A percentile compares a stretch with the other conserved stretches of the same genome.
Conservation (phyloP, 192 early-diverging fungal species). For the Backusella tarrabulga region DNA sequence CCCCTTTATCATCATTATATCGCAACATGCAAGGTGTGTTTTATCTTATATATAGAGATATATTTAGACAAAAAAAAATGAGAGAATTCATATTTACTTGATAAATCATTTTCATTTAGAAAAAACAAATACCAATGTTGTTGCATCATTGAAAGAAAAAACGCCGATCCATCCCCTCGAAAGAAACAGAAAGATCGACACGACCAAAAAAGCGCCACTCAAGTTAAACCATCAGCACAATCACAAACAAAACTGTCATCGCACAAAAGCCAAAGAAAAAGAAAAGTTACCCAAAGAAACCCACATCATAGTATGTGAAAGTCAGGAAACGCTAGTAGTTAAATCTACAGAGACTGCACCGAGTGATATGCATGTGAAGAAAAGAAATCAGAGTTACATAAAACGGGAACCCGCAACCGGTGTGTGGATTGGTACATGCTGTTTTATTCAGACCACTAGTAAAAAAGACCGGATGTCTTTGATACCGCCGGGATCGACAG, state of each 20-base stretch:
- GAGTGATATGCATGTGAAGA: background rate
- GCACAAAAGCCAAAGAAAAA: background rate
- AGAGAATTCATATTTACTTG: background rate
- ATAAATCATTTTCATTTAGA: background rate
- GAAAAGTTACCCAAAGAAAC: background rate
- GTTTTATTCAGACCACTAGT: background rate
- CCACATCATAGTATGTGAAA: background rate
- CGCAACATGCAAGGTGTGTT: background rate
- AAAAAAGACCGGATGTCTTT: background rate
- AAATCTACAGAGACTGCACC: background rate
- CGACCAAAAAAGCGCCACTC: background rate
- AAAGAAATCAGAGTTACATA: background rate
- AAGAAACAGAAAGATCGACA: background rate
- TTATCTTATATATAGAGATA: background rate
- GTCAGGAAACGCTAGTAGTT: background rate
- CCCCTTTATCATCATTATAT: background rate
- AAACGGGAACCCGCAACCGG: background rate
- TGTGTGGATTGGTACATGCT: background rate
- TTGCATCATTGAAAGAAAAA: background rate
- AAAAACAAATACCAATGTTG: background rate
- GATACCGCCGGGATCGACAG: background rate
- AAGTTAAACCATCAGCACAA: background rate
- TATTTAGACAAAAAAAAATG: no score
- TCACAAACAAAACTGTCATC: background rate
- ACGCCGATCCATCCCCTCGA: background rate